phyloP scores from a whole-genome alignment of 495 filamentous ascomycete species.

The Staphylotrichum longicolle region DNA sequence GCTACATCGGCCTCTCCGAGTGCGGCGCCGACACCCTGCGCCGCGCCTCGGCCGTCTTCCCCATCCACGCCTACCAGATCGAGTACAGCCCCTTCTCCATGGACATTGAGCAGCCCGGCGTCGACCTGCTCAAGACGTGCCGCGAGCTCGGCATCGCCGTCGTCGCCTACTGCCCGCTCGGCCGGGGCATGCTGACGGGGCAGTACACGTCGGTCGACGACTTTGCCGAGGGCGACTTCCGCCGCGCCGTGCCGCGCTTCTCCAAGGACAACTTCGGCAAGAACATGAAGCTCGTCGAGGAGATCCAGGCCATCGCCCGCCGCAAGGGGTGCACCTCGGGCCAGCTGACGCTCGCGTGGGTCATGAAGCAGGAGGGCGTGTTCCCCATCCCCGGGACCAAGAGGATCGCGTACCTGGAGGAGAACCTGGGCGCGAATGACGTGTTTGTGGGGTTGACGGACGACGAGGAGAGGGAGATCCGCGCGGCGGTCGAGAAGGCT shows the following conservation, averaged over 20 bases:
- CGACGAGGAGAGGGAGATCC: conserved; percentile 16
- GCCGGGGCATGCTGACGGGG: conserved; percentile 62
- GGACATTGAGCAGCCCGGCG: conserved; percentile 24
- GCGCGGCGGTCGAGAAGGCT: conserved; percentile 10
- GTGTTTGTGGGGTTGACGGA: conserved; percentile 12
- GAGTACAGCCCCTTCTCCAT: conserved; percentile 29
- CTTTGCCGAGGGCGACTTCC: conserved; percentile 59
- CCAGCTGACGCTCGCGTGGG: conserved; percentile 77
- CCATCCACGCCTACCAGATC: conserved; percentile 33
- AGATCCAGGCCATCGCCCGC: conserved; percentile 62
- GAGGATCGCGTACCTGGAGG: conserved; percentile 16
- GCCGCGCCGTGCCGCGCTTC: conserved; percentile 57
- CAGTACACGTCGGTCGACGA: conserved; percentile 60
- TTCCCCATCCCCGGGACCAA: conserved; percentile 28
- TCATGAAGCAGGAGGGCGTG: conserved; percentile 55
- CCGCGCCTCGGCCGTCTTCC: conserved; percentile 27
- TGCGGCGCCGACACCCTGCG: conserved; percentile 31
- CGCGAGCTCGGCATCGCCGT: conserved; percentile 63
- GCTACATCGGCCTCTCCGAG: conserved; percentile 43
- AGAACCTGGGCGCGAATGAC: conserved; percentile 16
- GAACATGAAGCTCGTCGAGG: conserved; percentile 69
- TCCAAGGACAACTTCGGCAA: conserved; percentile 63
- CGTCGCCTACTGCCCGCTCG: conserved; percentile 55
- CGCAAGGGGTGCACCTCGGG: conserved; percentile 66
- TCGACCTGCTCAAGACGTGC: conserved; percentile 21